A percentile compares a stretch with the other conserved stretches of the same genome.
Evolutionary conservation across 1,284 basidiomycete species (phyloP).

Genomic region (Kwoniella shivajii): DNA sequence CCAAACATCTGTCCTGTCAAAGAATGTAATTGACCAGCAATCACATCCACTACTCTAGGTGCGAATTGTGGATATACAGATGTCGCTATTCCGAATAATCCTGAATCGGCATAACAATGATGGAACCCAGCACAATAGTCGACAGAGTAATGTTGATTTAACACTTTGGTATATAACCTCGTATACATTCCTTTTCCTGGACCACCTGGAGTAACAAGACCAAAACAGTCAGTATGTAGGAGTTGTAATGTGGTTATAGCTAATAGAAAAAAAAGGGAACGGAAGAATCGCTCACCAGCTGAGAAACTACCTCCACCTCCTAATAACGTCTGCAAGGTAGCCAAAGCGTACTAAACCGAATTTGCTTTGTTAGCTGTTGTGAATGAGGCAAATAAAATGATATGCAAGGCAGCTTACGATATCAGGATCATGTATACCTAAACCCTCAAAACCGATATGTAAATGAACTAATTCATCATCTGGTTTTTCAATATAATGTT

Average conservation of each 20-base stretch:
- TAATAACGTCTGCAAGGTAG: conserved; percentile 91
- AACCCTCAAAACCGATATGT: conserved; percentile 89
- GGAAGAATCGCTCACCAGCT: conserved; percentile 63
- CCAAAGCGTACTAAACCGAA: conserved; percentile 70
- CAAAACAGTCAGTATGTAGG: conserved; percentile 19
- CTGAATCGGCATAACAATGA: conserved; percentile 94
- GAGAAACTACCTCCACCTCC: conserved; percentile 96
- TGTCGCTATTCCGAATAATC: conserved; percentile 89
- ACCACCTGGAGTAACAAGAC: conserved; percentile 62
- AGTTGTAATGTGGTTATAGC: neutral
- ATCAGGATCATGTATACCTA: conserved; percentile 89
- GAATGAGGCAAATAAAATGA: neutral
- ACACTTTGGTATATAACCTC: conserved; percentile 93
- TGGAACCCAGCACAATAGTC: conserved; percentile 98
- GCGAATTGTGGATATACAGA: conserved; percentile 74
- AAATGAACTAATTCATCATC: conserved; percentile 86
- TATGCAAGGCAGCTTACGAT: conserved; percentile 57
- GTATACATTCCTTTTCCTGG: conserved; percentile 99
- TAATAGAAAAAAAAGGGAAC: neutral
- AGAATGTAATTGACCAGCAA: conserved; percentile 72
- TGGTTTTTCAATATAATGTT: conserved; percentile 65
- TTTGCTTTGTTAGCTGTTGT: neutral
- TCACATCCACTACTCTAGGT: conserved; percentile 74
- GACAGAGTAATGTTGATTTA: conserved; percentile 91
- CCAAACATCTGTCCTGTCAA: conserved; percentile 54